Conservation (phyloP, 1,284 basidiomycete species). For the Porogramme epimiltina region DNA sequence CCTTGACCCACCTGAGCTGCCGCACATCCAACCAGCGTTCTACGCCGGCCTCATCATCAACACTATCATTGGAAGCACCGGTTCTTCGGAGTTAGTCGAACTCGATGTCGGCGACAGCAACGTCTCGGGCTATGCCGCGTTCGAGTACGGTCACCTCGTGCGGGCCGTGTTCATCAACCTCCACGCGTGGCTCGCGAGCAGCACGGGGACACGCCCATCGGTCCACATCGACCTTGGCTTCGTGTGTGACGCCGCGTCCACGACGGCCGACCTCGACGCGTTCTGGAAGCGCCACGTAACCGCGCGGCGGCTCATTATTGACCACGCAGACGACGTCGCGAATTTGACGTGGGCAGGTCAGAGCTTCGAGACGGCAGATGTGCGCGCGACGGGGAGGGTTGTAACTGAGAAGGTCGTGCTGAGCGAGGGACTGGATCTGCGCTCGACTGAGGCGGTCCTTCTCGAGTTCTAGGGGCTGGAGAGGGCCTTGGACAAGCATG, state of each 20-base stretch:
- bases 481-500: too few relatives aligned
- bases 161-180: conserved; percentile 63
- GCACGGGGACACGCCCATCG: conserved; percentile 35
- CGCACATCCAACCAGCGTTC: conserved; percentile 63
- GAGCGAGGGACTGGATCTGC: conserved; percentile 48
- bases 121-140: conserved; percentile 66
- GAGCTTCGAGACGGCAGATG: conserved; percentile 59
- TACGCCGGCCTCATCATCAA: conserved; percentile 57
- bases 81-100: conserved; percentile 50
- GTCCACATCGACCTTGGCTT: conserved; percentile 48
- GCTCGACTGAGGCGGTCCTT: conserved; percentile 49
- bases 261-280: conserved; percentile 32
- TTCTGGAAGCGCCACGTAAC: conserved; percentile 39
- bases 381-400: conserved; percentile 42
- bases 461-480: conserved; percentile 32
- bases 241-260: conserved; percentile 23
- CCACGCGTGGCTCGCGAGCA: conserved; percentile 47
- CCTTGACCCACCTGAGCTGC: conserved; percentile 46
- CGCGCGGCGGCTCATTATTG: conserved; percentile 27
- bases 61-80: conserved; percentile 43
- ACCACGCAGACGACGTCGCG: conserved; percentile 51
- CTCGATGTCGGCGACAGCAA: conserved; percentile 49
- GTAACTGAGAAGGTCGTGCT: conserved; percentile 38
- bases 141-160: conserved; percentile 44
- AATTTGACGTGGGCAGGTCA: conserved; percentile 66